phyloP scores from a whole-genome alignment of 345 rosid species.

The Heritiera littoralis region DNA sequence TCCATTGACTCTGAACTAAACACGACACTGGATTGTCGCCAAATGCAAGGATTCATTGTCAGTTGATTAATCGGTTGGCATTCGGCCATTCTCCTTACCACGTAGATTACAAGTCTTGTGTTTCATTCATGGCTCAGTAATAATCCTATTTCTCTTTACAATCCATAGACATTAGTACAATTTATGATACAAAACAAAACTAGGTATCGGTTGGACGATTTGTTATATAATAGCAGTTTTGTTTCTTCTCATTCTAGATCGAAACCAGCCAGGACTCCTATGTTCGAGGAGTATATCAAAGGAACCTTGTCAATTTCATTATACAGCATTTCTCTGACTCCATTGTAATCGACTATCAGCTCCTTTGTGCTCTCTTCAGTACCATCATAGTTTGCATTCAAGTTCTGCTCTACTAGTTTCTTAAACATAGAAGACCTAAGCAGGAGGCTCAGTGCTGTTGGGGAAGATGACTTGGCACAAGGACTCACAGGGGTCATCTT shows the following conservation, averaged over 20 bases:
- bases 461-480: conserved; percentile 32
- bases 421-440: conserved; percentile 47
- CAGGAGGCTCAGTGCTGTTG: conserved; percentile 52
- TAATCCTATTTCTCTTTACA: background rate
- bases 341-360: background rate
- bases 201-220: background rate
- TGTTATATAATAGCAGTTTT: conserved; percentile 15
- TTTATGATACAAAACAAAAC: background rate
- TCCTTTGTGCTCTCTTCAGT: background rate
- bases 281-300: conserved; percentile 1
- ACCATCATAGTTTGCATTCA: conserved; percentile 19
- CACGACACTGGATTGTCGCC: background rate
- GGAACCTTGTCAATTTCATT: conserved; percentile 18
- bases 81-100: background rate
- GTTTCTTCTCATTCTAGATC: conserved; percentile 24
- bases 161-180: background rate
- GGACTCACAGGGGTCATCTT: conserved; percentile 16
- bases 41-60: background rate
- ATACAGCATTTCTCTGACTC: conserved; percentile 18
- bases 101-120: background rate
- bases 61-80: background rate
- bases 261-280: conserved; percentile 23
- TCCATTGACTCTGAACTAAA: too few relatives aligned
- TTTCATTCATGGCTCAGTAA: background rate
- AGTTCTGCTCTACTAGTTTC: conserved; percentile 48